phyloP scores from a whole-genome alignment of 1,284 basidiomycete genomes.

The Sporisorium scitamineum region DNA sequence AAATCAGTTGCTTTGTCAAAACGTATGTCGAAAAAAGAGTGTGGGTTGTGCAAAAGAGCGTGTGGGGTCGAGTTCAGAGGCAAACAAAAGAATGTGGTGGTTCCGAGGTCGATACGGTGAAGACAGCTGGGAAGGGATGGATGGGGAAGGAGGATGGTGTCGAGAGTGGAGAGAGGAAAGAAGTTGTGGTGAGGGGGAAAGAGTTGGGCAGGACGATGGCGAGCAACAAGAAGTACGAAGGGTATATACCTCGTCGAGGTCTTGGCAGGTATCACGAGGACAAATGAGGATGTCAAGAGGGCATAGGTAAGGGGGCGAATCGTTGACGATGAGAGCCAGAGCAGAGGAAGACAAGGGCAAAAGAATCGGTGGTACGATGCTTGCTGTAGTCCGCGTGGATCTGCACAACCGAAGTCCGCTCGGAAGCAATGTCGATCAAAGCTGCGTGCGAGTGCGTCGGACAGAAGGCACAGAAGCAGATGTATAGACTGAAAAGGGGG shows the following conservation, averaged over 20 bases:
- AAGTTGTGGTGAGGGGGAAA: slow-evolving; percentile 18
- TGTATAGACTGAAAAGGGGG: too few species aligned
- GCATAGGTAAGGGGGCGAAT: background rate
- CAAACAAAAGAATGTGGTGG: slow-evolving; percentile 40
- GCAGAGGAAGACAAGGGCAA: background rate
- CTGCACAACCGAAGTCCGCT: slow-evolving; percentile 36
- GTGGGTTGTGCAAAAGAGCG: slow-evolving; percentile 44
- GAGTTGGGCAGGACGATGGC: slow-evolving; percentile 6
- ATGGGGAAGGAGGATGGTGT: background rate
- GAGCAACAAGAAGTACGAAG: slow-evolving; percentile 10
- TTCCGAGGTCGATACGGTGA: slow-evolving; percentile 19
- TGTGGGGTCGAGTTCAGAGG: slow-evolving; percentile 27
- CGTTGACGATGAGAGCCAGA: background rate
- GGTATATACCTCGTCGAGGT: slow-evolving; percentile 40
- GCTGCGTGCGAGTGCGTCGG: slow-evolving; percentile 20
- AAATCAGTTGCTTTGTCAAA: slow-evolving; percentile 9
- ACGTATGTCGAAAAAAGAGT: slow-evolving; percentile 21
- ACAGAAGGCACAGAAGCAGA: slow-evolving; percentile 9
- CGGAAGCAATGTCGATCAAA: slow-evolving; percentile 51
- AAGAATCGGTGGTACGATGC: slow-evolving; percentile 1
- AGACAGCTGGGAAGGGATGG: slow-evolving; percentile 6
- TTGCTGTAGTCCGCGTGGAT: slow-evolving; percentile 6
- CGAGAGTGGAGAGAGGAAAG: slow-evolving; percentile 25
- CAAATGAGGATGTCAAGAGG: slow-evolving; percentile 17
- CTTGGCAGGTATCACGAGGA: slow-evolving; percentile 33